These are phyloP conservation scores for Pseudogymnoascus sp. DNA, from an alignment of 2,329 filamentous ascomycete genomes.

Conservation along the genomic window DNA sequence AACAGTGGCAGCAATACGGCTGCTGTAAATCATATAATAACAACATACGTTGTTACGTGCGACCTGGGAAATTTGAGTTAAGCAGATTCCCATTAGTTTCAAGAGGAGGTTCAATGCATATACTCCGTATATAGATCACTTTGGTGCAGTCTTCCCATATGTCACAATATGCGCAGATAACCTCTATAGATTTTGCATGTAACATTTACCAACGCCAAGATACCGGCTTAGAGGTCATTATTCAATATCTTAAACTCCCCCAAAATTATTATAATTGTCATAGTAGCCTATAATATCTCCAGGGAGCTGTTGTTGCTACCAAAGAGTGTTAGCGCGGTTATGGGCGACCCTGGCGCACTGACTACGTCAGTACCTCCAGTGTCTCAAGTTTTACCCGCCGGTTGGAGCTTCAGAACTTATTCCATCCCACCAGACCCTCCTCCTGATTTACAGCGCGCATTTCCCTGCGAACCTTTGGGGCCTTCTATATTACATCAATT, in stretches of 20 bases:
- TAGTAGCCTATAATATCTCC: not conserved
- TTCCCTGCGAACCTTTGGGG: not conserved
- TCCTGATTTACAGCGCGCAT: not conserved
- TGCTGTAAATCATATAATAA: not conserved
- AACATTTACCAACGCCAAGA: not conserved
- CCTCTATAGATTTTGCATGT: not conserved
- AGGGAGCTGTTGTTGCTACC: not conserved
- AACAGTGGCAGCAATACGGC: not conserved
- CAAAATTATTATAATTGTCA: not conserved
- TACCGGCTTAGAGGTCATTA: not conserved
- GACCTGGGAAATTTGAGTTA: not conserved
- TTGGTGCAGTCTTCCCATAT: not conserved
- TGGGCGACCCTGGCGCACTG: not conserved
- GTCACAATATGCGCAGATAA: not conserved
- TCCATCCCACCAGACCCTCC: not conserved
- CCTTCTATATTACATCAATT: not conserved
- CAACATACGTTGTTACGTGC: not conserved
- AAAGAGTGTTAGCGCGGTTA: not conserved
- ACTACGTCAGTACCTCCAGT: not conserved
- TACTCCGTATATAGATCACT: not conserved
- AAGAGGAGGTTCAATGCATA: not conserved
- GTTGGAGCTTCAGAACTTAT: constrained; percentile 3
- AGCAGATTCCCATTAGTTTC: not conserved
- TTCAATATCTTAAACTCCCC: not conserved
- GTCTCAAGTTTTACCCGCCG: not conserved